Evolutionary conservation across 208 protist species (phyloP).

Genomic region (Angomonas desouzai): DNA sequence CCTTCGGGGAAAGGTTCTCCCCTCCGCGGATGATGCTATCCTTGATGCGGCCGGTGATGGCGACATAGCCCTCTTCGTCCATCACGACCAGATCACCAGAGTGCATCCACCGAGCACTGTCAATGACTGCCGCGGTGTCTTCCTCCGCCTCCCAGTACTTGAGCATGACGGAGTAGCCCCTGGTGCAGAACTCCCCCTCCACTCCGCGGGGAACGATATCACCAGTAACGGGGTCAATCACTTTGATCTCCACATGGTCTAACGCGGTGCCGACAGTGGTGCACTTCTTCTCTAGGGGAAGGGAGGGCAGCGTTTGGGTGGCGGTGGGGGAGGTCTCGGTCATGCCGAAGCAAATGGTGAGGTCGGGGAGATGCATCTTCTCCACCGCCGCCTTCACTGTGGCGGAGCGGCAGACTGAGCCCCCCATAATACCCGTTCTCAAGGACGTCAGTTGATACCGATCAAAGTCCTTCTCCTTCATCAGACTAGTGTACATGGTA

Average conservation of each 20-base stretch:
- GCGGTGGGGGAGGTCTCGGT: constrained; percentile 6
- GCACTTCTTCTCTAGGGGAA: background rate
- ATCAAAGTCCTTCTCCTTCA: background rate
- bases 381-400: background rate
- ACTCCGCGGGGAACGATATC: background rate
- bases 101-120: constrained; percentile 1
- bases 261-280: background rate
- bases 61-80: background rate
- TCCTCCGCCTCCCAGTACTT: background rate
- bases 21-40: constrained; percentile 4
- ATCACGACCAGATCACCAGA: background rate
- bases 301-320: background rate
- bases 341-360: constrained; percentile 4
- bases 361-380: background rate
- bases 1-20: constrained; percentile 4
- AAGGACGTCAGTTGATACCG: background rate
- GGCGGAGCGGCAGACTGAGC: background rate
- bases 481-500: constrained; percentile 1
- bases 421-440: constrained; percentile 1
- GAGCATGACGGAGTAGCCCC: constrained; percentile 2
- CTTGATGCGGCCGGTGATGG: constrained; percentile 2
- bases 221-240: background rate
- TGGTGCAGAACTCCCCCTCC: constrained; percentile 2
- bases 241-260: background rate
- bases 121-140: background rate